Evolutionary conservation across 1,139 yeast genomes (phyloP), one percentile per base, ranked within the genome.

Genomic region (Hemisphaericaspora lyxosophila): DNA sequence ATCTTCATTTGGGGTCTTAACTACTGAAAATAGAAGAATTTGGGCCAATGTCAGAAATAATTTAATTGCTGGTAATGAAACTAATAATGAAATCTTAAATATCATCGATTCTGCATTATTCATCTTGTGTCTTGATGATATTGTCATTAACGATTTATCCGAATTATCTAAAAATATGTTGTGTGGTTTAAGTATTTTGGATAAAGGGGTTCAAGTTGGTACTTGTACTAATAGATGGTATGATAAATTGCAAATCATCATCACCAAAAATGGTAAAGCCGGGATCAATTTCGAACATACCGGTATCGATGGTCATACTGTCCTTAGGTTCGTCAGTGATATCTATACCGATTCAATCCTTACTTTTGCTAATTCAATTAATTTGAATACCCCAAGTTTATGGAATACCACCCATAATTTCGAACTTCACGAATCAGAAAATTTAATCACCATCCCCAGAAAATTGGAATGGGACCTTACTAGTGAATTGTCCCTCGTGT

Each of bases 201-300:
- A 83, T 46, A 78, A 85, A 51, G 96, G 96, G 53, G 80, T 87
- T 36, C 96, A 89, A 63, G 84, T 85, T 26, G 97, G 97, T 45
- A 88, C 96, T 8, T 88, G 96, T 63, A 85, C 96, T 27, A 89
- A 89, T 61, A 73, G 97, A 58, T 89, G 96, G 96, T 89, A 88
- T 58, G 96, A 89, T 62, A 89, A 89, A 64, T 67, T 89, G 47
- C 97, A 89, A 61, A 74, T 89, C 48, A 89, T 89, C 41, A 80
- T 89, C 37, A 87, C 96, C n/a, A 80, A 82, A 57, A 87, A 88
- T 59, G 96, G 95, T 26, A 86, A 86, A 59, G 96, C 95, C 1
- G 97, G 97, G 28, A 82, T 89, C 51, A 89, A 89, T 60, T 89
- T 89, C 57, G 97, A 89, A 57, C 96, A 89, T 56, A 89, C 96